These are phyloP conservation scores for Chloroidium sp. DNA, from an alignment of 163 green algal species.

Conservation along the genomic window DNA sequence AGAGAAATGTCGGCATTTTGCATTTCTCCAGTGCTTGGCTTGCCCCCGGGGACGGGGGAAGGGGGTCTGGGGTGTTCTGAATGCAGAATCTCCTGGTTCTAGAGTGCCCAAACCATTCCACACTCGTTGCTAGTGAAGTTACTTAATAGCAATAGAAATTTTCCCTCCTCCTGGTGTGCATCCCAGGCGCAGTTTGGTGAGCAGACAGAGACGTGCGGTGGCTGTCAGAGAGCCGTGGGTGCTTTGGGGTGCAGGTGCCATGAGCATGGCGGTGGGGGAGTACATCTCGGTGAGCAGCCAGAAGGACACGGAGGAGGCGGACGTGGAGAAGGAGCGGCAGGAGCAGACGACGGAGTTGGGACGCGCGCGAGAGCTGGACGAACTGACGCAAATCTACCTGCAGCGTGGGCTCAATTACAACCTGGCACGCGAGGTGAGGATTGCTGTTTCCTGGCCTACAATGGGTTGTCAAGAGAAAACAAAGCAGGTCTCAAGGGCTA, in stretches of 20 bases:
- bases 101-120: too few species aligned
- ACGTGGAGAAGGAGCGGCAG: conserved; percentile 54
- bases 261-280: conserved; percentile 70
- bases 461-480: too few species aligned
- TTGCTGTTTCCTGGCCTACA: background rate
- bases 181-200: too few species aligned
- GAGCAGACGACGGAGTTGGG: conserved; percentile 45
- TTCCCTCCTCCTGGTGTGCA: background rate
- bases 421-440: conserved; percentile 33
- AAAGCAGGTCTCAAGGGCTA: too few species aligned
- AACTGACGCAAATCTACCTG: conserved; percentile 61
- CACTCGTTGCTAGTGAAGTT: background rate
- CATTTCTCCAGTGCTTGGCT: background rate
- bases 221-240: too few species aligned
- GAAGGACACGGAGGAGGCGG: conserved; percentile 57
- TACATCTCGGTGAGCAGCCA: conserved; percentile 60
- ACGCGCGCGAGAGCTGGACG: conserved; percentile 23
- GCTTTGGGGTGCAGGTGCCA: conserved; percentile 35
- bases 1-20: background rate
- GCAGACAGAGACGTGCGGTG: too few species aligned
- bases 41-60: too few species aligned
- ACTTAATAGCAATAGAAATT: background rate
- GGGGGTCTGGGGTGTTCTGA: too few species aligned
- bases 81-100: background rate
- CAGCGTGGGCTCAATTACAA: conserved; percentile 32